phyloP scores from a whole-genome alignment of 176 grass and related monocot species.

The Oropetium thomaeum region DNA sequence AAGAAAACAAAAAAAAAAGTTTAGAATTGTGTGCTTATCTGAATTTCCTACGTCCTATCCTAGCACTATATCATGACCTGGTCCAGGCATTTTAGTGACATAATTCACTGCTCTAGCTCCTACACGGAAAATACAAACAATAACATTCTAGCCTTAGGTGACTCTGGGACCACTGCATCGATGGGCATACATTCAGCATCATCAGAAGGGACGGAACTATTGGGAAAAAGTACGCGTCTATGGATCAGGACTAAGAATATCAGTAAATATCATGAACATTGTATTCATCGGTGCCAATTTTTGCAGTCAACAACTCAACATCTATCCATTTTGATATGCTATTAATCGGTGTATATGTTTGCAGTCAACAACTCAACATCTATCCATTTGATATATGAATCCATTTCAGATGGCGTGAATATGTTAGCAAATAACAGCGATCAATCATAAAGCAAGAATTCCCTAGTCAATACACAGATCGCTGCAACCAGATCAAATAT shows the following conservation, averaged over 20 bases:
- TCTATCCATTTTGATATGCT: not conserved
- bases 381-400: not conserved
- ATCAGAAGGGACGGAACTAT: not conserved
- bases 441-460: not conserved
- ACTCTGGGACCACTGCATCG: not conserved
- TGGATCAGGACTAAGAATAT: not conserved
- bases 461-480: not conserved
- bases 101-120: not conserved
- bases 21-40: not conserved
- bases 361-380: not conserved
- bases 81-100: not conserved
- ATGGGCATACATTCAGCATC: not conserved
- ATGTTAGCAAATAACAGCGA: not conserved
- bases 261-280: not conserved
- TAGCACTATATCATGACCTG: not conserved
- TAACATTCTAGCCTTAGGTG: not conserved
- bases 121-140: not conserved
- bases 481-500: conserved; percentile 12
- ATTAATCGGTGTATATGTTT: not conserved
- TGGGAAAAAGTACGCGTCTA: not conserved
- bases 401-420: not conserved
- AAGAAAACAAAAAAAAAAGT: not conserved
- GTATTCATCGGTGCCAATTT: not conserved
- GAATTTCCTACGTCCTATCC: not conserved
- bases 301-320: not conserved